A percentile compares a stretch with the other conserved stretches of the same genome.
Conservation (phyloP, 495 filamentous ascomycete species). For the Baudoinia panamericana region DNA sequence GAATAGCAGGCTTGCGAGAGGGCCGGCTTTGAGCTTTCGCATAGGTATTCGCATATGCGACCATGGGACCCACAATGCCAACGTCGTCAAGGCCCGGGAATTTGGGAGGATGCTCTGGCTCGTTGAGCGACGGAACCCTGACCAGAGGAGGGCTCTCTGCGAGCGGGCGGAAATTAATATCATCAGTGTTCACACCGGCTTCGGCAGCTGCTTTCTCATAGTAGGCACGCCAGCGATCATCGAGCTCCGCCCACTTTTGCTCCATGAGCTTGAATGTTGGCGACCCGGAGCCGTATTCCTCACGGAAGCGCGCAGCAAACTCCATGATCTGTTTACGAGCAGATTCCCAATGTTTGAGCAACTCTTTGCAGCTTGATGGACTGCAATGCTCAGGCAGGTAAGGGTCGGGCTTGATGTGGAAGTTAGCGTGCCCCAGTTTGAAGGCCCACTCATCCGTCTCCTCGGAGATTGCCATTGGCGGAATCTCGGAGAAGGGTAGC, state of each 20-base stretch:
- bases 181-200: slow-evolving; percentile 21
- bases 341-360: slow-evolving; percentile 67
- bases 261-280: slow-evolving; percentile 71
- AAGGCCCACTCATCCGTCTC: slow-evolving; percentile 67
- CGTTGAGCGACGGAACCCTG: slow-evolving; percentile 48
- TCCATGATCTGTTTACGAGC: slow-evolving; percentile 71
- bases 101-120: slow-evolving; percentile 58
- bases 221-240: slow-evolving; percentile 53
- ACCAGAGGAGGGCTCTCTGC: slow-evolving; percentile 39
- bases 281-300: slow-evolving; percentile 75
- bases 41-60: slow-evolving; percentile 45
- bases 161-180: slow-evolving; percentile 19
- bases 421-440: slow-evolving; percentile 81
- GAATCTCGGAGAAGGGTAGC: slow-evolving; percentile 45
- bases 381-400: slow-evolving; percentile 53
- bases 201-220: slow-evolving; percentile 46
- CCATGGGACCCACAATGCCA: slow-evolving; percentile 90
- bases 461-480: slow-evolving; percentile 47
- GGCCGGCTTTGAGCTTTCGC: slow-evolving; percentile 22
- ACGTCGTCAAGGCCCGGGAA: slow-evolving; percentile 79
- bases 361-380: slow-evolving; percentile 46
- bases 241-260: slow-evolving; percentile 71
- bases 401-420: slow-evolving; percentile 71
- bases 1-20: slow-evolving; percentile 22
- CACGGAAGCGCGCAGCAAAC: slow-evolving; percentile 69